Evolutionary conservation across 345 rosid species (phyloP).

Genomic region (Euphorbia pulcherrima): DNA sequence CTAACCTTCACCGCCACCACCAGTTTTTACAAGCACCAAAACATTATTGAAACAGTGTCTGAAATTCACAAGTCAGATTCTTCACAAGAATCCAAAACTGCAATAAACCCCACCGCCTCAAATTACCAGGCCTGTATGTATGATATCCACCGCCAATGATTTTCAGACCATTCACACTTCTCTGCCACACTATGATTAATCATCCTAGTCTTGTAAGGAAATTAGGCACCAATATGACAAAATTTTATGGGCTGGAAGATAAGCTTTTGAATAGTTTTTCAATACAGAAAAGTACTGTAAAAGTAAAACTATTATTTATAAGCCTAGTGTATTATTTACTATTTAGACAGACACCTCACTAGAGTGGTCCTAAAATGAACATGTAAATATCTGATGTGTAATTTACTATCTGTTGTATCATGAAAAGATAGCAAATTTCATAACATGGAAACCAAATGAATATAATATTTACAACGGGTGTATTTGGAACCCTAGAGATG

Average conservation of each 20-base stretch:
- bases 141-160: background rate
- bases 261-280: background rate
- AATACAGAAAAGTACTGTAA: background rate
- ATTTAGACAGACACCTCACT: background rate
- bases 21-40: background rate
- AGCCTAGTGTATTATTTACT: background rate
- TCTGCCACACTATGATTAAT: slow-evolving; percentile 4
- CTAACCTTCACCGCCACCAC: slow-evolving; percentile 13
- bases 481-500: too few species aligned
- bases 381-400: too few species aligned
- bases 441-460: too few species aligned
- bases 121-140: background rate
- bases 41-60: slow-evolving; percentile 10
- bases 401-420: too few species aligned
- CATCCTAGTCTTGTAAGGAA: background rate
- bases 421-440: too few species aligned
- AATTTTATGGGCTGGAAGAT: background rate
- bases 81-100: slow-evolving; percentile 15
- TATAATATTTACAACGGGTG: too few species aligned
- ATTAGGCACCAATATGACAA: background rate
- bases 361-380: slow-evolving; percentile 3
- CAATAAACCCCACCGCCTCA: slow-evolving; percentile 18
- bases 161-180: background rate
- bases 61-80: slow-evolving; percentile 14
- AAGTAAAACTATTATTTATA: background rate